phyloP scores from a whole-genome alignment of 2,329 filamentous ascomycete genomes.

The Corniculantispora saksenae region DNA sequence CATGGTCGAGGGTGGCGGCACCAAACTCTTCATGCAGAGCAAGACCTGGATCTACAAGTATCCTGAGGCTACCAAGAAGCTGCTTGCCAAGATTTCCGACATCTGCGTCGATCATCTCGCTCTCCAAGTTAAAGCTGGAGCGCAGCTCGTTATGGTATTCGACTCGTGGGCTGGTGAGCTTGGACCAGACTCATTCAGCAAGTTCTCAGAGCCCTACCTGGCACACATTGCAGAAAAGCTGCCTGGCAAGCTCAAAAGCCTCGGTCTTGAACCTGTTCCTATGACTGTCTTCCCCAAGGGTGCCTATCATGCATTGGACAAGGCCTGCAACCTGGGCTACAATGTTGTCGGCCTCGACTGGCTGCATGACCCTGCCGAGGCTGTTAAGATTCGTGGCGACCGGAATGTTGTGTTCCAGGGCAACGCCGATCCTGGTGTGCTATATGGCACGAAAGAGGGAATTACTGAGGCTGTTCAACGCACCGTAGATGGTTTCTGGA shows the following conservation, averaged over 20 bases:
- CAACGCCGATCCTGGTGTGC: conserved; percentile 89
- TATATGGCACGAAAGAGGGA: conserved; percentile 80
- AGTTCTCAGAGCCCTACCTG: conserved; percentile 85
- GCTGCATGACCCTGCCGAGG: conserved; percentile 85
- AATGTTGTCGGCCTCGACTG: conserved; percentile 94
- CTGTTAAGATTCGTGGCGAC: conserved; percentile 75
- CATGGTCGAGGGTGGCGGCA: conserved; percentile 97
- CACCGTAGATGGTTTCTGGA: conserved; percentile 84
- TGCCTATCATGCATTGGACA: conserved; percentile 90
- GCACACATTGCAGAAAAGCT: conserved; percentile 80
- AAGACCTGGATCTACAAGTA: conserved; percentile 98
- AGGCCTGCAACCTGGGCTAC: conserved; percentile 85
- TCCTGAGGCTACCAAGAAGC: conserved; percentile 72
- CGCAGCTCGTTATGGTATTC: conserved; percentile 93
- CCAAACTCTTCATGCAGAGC: conserved; percentile 88
- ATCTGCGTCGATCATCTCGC: conserved; percentile 94
- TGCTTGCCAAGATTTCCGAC: conserved; percentile 89
- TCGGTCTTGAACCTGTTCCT: conserved; percentile 78
- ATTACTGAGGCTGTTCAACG: conserved; percentile 81
- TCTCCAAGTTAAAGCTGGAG: conserved; percentile 87
- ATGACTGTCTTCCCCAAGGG: conserved; percentile 99
- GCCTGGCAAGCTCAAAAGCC: conserved; percentile 70
- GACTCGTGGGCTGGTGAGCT: conserved; percentile 98
- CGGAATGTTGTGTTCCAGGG: conserved; percentile 81
- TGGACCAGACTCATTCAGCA: conserved; percentile 77